Percentiles rank a stretch among this genome's conserved stretches.
These are phyloP conservation scores for Fusarium bactridioides DNA, from an alignment of 2,329 filamentous ascomycete species.

Conservation along the genomic window DNA sequence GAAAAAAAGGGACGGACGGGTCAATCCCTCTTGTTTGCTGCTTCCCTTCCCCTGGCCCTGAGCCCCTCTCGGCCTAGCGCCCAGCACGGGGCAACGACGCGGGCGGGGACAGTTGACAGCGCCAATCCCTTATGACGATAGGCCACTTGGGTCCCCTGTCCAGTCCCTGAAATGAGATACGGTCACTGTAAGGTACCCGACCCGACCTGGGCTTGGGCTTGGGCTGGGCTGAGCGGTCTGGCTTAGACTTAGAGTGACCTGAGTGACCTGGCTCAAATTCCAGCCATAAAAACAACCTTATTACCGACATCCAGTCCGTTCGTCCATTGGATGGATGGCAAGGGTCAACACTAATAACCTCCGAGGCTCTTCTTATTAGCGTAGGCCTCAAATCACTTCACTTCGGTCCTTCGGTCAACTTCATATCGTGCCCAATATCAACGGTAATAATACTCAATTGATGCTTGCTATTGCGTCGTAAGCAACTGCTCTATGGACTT, in stretches of 20 bases:
- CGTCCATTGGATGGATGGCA: neutral
- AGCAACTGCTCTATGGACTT: neutral
- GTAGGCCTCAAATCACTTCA: neutral
- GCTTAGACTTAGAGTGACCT: neutral
- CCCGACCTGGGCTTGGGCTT: no score
- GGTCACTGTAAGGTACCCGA: conserved; percentile 31
- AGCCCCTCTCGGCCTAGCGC: conserved; percentile 30
- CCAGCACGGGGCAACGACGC: conserved; percentile 34
- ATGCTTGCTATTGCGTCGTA: conserved; percentile 2
- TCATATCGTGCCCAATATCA: conserved; percentile 1
- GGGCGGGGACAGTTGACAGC: conserved; percentile 18
- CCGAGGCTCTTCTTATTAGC: conserved; percentile 1
- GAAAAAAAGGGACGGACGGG: conserved; percentile 23
- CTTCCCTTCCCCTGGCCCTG: conserved; percentile 23
- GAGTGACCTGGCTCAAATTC: conserved; percentile 21
- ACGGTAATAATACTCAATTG: conserved; percentile 6
- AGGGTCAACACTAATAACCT: neutral
- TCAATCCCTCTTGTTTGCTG: neutral
- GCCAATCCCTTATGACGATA: conserved; percentile 11
- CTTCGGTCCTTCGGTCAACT: neutral
- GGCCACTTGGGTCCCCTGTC: conserved; percentile 8
- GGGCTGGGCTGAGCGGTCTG: neutral
- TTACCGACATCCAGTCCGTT: neutral
- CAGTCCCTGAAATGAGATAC: conserved; percentile 35
- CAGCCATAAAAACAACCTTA: conserved; percentile 2